phyloP scores from a whole-genome alignment of 73 alveolate genomes.

The Tetrahymena thermophila region DNA sequence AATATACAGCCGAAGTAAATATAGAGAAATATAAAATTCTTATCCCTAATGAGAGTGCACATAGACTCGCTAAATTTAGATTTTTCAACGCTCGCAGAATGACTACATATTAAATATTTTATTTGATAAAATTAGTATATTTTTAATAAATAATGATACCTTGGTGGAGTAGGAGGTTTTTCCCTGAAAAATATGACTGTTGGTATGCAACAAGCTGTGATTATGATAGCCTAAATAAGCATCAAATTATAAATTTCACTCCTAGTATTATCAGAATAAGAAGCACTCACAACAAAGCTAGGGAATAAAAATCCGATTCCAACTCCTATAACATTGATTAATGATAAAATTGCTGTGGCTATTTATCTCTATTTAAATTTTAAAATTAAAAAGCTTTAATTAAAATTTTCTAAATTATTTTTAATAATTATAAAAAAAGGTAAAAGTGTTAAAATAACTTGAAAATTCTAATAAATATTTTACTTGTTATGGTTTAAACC shows the following conservation, averaged over 20 bases:
- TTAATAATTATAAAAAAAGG: too few relatives aligned
- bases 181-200: constrained; percentile 11
- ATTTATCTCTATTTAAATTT: constrained; percentile 54
- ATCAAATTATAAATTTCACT: constrained; percentile 44
- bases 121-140: not conserved
- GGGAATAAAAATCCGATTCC: constrained; percentile 79
- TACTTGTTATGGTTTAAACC: constrained; percentile 78
- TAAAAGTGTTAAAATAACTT: too few relatives aligned
- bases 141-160: not conserved
- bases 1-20: constrained; percentile 37
- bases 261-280: constrained; percentile 43
- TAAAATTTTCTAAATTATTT: too few relatives aligned
- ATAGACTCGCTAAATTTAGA: constrained; percentile 24
- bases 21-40: constrained; percentile 30
- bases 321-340: constrained; percentile 68
- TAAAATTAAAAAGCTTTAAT: not conserved
- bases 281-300: constrained; percentile 52
- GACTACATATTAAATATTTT: not conserved
- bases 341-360: constrained; percentile 68
- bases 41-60: constrained; percentile 24
- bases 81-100: constrained; percentile 20
- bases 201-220: not conserved
- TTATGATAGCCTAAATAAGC: constrained; percentile 36
- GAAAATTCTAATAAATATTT: not conserved
- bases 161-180: not conserved